phyloP scores from a whole-genome alignment of 192 early-diverging fungal genomes.

The Backusella westeae region DNA sequence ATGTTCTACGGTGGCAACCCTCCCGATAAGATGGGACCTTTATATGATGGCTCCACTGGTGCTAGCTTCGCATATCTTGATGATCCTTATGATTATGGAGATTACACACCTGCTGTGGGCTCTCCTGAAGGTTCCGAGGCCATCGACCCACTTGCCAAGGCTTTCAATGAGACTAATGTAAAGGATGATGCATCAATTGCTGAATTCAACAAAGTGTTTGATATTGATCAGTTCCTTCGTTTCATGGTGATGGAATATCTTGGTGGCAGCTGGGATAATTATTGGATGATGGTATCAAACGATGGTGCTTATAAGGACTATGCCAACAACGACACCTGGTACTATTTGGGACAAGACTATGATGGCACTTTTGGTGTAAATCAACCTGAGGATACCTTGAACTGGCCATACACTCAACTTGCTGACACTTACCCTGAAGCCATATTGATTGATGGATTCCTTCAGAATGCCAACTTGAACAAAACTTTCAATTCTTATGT shows the following conservation, averaged over 20 bases:
- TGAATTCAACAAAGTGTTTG: constrained; percentile 31
- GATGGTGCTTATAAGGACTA: constrained; percentile 43
- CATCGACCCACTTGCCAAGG: constrained; percentile 27
- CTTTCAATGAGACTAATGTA: constrained; percentile 23
- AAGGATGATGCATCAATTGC: constrained; percentile 33
- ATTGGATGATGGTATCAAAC: constrained; percentile 45
- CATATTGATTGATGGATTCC: constrained; percentile 44
- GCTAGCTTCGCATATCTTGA: constrained; percentile 36
- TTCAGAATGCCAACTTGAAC: constrained; percentile 35
- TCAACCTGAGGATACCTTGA: constrained; percentile 15
- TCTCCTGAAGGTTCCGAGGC: constrained; percentile 23
- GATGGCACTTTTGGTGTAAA: constrained; percentile 52
- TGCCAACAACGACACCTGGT: constrained; percentile 32
- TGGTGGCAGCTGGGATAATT: constrained; percentile 46
- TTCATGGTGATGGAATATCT: constrained; percentile 52
- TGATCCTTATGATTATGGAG: constrained; percentile 15
- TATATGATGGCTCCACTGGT: constrained; percentile 48
- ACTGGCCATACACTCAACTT: constrained; percentile 34
- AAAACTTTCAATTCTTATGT: constrained; percentile 43
- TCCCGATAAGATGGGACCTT: constrained; percentile 33
- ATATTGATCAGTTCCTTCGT: constrained; percentile 41
- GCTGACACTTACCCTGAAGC: constrained; percentile 29
- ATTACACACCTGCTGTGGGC: constrained; percentile 17
- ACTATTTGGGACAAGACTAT: constrained; percentile 47
- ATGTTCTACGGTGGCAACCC: constrained; percentile 39